These are phyloP conservation scores for Solanum peruvianum DNA, from an alignment of 257 asterid genomes.

Conservation along the genomic window DNA sequence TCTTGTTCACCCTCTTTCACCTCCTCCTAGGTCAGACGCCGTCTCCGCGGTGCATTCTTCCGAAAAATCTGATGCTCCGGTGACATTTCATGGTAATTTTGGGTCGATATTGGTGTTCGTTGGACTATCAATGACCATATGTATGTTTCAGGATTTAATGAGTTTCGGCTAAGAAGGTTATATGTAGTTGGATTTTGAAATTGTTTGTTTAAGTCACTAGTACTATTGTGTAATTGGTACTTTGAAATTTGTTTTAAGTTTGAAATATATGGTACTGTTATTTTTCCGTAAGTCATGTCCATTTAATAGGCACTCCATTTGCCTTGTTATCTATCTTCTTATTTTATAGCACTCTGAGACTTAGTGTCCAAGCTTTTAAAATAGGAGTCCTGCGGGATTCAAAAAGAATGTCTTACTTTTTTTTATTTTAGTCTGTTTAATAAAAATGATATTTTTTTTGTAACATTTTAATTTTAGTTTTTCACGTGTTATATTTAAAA, in stretches of 20 bases:
- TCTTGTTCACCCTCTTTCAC: conserved; percentile 49
- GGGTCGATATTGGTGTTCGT: background rate
- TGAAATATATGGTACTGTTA: background rate
- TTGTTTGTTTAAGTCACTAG: background rate
- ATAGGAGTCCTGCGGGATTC: background rate
- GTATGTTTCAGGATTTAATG: background rate
- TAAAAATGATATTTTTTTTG: background rate
- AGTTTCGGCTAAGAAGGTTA: background rate
- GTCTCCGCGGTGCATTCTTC: conserved; percentile 16
- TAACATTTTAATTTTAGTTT: too few relatives aligned
- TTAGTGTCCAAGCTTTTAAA: background rate
- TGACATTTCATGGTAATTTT: conserved; percentile 9
- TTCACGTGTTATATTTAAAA: too few relatives aligned
- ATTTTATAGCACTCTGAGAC: background rate
- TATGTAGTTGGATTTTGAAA: background rate
- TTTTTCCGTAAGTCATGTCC: background rate
- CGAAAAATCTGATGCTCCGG: conserved; percentile 10
- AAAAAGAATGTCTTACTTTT: too few relatives aligned
- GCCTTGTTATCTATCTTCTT: background rate
- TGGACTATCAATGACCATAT: background rate
- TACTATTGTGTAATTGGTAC: background rate
- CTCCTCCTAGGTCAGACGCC: conserved; percentile 43
- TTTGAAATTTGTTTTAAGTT: background rate
- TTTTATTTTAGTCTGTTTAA: too few relatives aligned
- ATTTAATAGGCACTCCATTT: background rate